Evolutionary conservation across 257 asterid genomes (phyloP), one percentile per base, ranked within the genome.

Genomic region (Buddleja alternifolia): DNA sequence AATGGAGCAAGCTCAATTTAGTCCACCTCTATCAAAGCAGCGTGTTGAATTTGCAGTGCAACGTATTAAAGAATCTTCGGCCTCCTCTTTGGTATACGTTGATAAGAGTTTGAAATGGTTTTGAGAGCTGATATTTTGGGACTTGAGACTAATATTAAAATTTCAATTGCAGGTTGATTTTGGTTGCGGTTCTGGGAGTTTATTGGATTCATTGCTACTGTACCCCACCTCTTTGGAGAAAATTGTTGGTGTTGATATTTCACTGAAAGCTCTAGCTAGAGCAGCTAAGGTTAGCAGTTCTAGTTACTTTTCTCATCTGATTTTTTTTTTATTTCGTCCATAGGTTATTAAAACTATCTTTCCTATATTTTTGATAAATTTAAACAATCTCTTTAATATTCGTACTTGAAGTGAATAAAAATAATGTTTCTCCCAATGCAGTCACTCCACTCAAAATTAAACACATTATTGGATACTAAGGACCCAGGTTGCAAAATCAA

Each of bases 141-240:
- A 19, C 34, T 23, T 71, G 68, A 60, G 53, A 60, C 73, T 78
- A 68, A 80, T 65, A 39, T 67, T 58, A 57, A 10, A 51, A 44
- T 73, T 50, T 32, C 37, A 17, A 57, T 50, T 79, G 73, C 88
- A 93, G 99, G 96, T 90, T 23, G 99, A 93, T 79, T 93, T 90
- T 77, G 99, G 97, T 72, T 93, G 96, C 80, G 99, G 97, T 69
- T 89, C 99, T 47, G 99, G 99, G 80, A 88, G 99, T 78, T 85
- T 93, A 62, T 74, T 93, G 83, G 95, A 89, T 67, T 89, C 97
- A 9, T 77, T 93, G 75, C 80, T 93, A 59, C 85, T 84, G 15
- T 90, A 86, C 79, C 85, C 89, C 36, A 87, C 92, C 39, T 90
- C 96, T 63, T 83, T 90, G 73, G 89, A 93, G 78, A 87, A 82